These are phyloP conservation scores for Phytophthora cryptogea DNA, from an alignment of 352 stramenopile species.

Conservation along the genomic window DNA sequence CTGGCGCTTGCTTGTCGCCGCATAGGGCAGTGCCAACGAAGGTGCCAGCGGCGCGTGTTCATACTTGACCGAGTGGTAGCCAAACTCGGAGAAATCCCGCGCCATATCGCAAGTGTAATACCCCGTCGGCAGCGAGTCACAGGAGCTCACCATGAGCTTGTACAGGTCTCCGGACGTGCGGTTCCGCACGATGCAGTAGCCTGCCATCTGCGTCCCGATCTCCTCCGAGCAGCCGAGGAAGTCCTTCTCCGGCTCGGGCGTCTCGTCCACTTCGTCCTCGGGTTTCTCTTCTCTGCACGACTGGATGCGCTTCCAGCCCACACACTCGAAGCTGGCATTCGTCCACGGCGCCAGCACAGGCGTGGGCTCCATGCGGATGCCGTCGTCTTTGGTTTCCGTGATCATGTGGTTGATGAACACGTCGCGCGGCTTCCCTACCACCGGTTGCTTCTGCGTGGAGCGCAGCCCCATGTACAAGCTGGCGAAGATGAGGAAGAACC, in stretches of 20 bases:
- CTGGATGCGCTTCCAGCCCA: constrained; percentile 87
- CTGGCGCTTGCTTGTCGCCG: constrained; percentile 46
- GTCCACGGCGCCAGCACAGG: constrained; percentile 67
- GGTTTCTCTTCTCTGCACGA: constrained; percentile 58
- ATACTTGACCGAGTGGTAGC: constrained; percentile 69
- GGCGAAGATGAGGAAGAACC: constrained; percentile 54
- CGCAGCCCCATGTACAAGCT: constrained; percentile 62
- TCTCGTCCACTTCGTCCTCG: constrained; percentile 43
- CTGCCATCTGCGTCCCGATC: constrained; percentile 73
- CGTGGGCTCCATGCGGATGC: constrained; percentile 61
- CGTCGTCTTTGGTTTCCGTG: constrained; percentile 65
- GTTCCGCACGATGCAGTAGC: constrained; percentile 86
- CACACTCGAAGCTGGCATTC: constrained; percentile 81
- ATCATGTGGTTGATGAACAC: constrained; percentile 80
- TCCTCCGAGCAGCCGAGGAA: constrained; percentile 74
- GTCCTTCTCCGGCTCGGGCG: constrained; percentile 64
- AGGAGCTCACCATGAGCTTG: constrained; percentile 82
- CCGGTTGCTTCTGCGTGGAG: constrained; percentile 54
- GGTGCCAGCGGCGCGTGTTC: constrained; percentile 70
- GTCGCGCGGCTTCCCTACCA: constrained; percentile 63
- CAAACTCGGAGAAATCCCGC: constrained; percentile 83
- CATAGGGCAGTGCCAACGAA: constrained; percentile 62
- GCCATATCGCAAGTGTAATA: constrained; percentile 85
- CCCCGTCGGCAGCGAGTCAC: constrained; percentile 69
- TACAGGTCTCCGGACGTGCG: constrained; percentile 79